Evolutionary conservation across 2,329 filamentous ascomycete genomes (phyloP), one percentile per base, ranked within the genome.

Genomic region (Colletotrichum incanum): DNA sequence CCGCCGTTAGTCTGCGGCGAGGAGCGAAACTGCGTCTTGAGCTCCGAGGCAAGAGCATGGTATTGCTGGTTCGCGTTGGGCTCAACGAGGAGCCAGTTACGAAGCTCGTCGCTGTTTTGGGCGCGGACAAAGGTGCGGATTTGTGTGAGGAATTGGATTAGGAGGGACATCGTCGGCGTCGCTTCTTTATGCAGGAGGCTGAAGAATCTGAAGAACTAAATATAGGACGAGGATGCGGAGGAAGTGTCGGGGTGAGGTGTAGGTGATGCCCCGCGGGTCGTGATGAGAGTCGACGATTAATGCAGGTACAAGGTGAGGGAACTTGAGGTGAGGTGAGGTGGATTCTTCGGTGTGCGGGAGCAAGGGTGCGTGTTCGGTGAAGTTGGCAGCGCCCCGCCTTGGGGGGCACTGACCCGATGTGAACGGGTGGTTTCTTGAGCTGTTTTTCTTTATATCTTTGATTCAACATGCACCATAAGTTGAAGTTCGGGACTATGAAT

Each of bases 41-140:
- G 85, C 82, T 96, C 93, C 31, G 83, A 80, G 37, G 90, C 89
- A 76, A 97, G 90, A 68, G 89, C 84, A 74, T 87, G 86, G 81
- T 96, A 96, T 65, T 91, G 86, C 20, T 89, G 85, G 2, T 90
- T 86, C 37, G 94, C 88, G 39, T 90, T 90, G 6, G 93, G 93
- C 78, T 96, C 93, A 75, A 96, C 92, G 73, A 91, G 88, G 18
- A 97, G 87, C 86, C 90, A 95, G 70, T 90, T 86, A 74, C 92
- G 88, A 18, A 97, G 87, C 74, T 88, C 85, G 41, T 85, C 83
- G 72, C 92, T 93, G 81, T 95, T 88, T 72, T 91, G 90, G 26
- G 83, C 82, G 65, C 87, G 86, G 60, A 95, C 86, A 69, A 93
- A 87, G 26, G 84, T 83, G 64, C 89, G 88, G 66, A 96, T 88